phyloP scores from a whole-genome alignment of 2,329 filamentous ascomycete genomes.

The Albophoma yamanashiensis region DNA sequence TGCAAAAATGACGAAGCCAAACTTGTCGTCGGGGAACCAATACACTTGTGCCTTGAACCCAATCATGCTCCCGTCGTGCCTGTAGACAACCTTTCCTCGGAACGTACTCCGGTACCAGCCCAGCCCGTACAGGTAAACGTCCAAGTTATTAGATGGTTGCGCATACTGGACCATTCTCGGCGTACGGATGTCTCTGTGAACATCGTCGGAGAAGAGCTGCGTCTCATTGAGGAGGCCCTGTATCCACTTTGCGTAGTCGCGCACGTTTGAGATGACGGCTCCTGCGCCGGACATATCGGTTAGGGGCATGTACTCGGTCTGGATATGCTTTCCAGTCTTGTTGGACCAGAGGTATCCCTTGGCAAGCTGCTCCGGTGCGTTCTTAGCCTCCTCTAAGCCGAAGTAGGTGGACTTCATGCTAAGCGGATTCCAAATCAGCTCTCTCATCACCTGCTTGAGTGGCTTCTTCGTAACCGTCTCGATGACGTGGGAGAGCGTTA shows the following conservation, averaged over 20 bases:
- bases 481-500: constrained; percentile 30
- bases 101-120: constrained; percentile 18
- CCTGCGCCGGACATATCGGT: constrained; percentile 27
- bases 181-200: constrained; percentile 17
- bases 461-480: constrained; percentile 25
- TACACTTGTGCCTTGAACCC: constrained; percentile 16
- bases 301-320: constrained; percentile 14
- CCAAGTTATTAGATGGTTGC: neutral
- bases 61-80: constrained; percentile 17
- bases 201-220: constrained; percentile 11
- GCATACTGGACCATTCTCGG: constrained; percentile 16
- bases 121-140: constrained; percentile 15
- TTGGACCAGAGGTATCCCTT: constrained; percentile 30
- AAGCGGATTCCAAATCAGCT: constrained; percentile 31
- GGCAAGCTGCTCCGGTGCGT: constrained; percentile 21
- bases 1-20: constrained; percentile 19
- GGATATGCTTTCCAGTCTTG: constrained; percentile 8
- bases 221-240: constrained; percentile 28
- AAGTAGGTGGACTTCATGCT: constrained; percentile 33
- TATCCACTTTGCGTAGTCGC: constrained; percentile 42
- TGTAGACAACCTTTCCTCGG: constrained; percentile 15
- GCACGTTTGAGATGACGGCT: constrained; percentile 31
- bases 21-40: constrained; percentile 21
- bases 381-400: constrained; percentile 13
- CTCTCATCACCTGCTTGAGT: constrained; percentile 28